Conservation (phyloP, 1,284 basidiomycete species). For the Leccinum subrobustum region DNA sequence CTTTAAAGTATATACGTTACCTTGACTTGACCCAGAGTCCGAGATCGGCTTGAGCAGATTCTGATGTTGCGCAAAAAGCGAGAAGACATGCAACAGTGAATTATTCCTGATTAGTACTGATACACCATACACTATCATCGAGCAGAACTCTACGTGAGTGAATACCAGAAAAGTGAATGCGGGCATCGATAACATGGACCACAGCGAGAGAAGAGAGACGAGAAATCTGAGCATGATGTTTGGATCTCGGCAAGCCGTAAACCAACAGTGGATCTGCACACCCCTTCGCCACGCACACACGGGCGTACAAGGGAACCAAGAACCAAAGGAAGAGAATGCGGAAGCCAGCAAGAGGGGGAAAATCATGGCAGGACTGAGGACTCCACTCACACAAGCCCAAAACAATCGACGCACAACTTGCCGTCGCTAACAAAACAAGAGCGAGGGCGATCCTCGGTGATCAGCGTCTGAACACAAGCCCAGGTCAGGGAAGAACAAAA, state of each 20-base stretch:
- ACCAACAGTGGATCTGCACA: not conserved
- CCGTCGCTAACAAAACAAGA: constrained; percentile 23
- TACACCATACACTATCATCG: constrained; percentile 12
- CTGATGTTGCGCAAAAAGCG: not conserved
- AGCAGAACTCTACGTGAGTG: constrained; percentile 2
- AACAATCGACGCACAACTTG: constrained; percentile 32
- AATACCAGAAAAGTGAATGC: not conserved
- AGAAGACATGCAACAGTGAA: not conserved
- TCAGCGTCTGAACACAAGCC: constrained; percentile 7
- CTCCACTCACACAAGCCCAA: constrained; percentile 19
- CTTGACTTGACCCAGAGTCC: not conserved
- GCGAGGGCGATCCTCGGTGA: not conserved
- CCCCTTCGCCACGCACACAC: not conserved
- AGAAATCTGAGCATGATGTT: not conserved
- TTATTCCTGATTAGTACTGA: constrained; percentile 9
- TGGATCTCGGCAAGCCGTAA: no score
- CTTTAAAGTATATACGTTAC: not conserved
- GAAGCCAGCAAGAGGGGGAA: not conserved
- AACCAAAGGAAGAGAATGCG: not conserved
- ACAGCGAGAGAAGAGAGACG: not conserved
- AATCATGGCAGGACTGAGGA: not conserved
- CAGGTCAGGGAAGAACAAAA: not conserved
- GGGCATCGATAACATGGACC: constrained; percentile 3
- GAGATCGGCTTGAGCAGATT: not conserved
- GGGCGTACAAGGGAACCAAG: not conserved